A percentile compares a stretch with the other conserved stretches of the same genome.
phyloP scores from a whole-genome alignment of 2,329 filamentous ascomycete genomes.

The Penicillium hesseltinei region DNA sequence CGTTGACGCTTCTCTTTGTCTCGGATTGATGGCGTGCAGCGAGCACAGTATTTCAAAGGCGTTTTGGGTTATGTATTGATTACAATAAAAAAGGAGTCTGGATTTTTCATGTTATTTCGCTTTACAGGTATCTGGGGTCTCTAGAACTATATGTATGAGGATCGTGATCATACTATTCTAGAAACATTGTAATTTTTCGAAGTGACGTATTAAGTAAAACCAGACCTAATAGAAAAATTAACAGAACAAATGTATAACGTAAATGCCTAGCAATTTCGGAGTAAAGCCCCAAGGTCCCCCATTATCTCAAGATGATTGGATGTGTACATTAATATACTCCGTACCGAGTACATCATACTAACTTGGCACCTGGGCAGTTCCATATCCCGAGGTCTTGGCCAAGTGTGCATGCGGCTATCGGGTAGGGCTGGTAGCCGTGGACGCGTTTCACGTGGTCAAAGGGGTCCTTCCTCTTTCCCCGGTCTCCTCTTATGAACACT shows the following conservation, averaged over 20 bases:
- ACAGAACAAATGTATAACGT: neutral
- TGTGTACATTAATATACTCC: neutral
- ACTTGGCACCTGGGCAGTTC: neutral
- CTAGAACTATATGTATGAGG: neutral
- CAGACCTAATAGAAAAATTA: too few species aligned
- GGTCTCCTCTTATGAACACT: neutral
- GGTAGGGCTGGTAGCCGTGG: conserved; percentile 16
- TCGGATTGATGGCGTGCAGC: neutral
- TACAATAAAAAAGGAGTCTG: neutral
- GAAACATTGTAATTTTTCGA: neutral
- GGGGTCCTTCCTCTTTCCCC: neutral
- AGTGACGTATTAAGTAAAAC: too few species aligned
- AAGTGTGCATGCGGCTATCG: conserved; percentile 5
- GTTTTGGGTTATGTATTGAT: neutral
- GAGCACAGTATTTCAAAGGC: neutral
- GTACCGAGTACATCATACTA: neutral
- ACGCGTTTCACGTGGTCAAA: neutral
- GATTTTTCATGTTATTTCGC: neutral
- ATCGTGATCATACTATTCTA: neutral
- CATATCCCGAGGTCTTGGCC: neutral
- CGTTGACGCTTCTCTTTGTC: neutral
- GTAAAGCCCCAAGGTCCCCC: neutral
- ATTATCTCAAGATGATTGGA: neutral
- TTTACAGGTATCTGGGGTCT: neutral
- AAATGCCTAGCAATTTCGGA: neutral